Conservation (phyloP, 1,284 basidiomycete species). For the Cerrena zonata region DNA sequence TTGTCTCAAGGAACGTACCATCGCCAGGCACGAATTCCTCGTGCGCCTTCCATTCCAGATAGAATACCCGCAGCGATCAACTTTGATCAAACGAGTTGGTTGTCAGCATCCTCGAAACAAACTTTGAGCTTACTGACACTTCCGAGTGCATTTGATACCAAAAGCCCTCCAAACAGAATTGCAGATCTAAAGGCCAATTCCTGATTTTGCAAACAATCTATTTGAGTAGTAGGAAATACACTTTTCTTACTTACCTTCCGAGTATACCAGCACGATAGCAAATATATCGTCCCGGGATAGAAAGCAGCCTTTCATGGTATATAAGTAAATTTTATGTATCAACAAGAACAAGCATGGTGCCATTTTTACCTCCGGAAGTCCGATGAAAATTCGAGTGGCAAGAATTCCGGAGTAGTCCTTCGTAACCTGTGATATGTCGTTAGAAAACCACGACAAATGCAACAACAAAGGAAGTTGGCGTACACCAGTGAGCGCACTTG, state of each 20-base stretch:
- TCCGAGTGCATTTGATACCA: slow-evolving; percentile 75
- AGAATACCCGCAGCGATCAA: slow-evolving; percentile 69
- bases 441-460: not conserved
- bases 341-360: not conserved
- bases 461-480: too few species aligned
- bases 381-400: slow-evolving; percentile 56
- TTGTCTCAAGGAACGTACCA: slow-evolving; percentile 45
- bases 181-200: slow-evolving; percentile 66
- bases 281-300: slow-evolving; percentile 59
- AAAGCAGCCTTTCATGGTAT: slow-evolving; percentile 43
- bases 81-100: too few species aligned
- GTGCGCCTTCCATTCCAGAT: slow-evolving; percentile 58
- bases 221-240: not conserved
- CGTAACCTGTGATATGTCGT: slow-evolving; percentile 37
- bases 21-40: slow-evolving; percentile 67
- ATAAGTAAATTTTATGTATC: not conserved
- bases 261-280: slow-evolving; percentile 63
- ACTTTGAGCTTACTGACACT: slow-evolving; percentile 47
- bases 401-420: slow-evolving; percentile 51
- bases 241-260: slow-evolving; percentile 38
- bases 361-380: slow-evolving; percentile 48
- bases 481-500: slow-evolving; percentile 57
- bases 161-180: slow-evolving; percentile 61
- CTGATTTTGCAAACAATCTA: slow-evolving; percentile 32
- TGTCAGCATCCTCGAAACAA: too few species aligned